These are phyloP conservation scores for Laburnicola sp. DNA, from an alignment of 2,329 filamentous ascomycete species.

Conservation along the genomic window DNA sequence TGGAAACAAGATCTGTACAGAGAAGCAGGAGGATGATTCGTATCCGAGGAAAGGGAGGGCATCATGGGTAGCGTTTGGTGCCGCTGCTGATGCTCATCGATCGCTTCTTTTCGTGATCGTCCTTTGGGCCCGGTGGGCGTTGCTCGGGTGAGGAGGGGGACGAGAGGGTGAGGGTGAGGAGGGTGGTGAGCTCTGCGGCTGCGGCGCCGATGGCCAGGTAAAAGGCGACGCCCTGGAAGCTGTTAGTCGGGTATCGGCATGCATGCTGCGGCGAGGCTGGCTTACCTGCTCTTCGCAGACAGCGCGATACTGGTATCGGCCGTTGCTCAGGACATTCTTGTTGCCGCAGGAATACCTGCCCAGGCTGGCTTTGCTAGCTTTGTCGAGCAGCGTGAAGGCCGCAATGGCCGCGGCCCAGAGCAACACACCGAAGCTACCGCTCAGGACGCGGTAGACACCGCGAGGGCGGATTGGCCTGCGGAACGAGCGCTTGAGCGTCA, in stretches of 20 bases:
- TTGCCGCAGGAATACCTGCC: constrained; percentile 43
- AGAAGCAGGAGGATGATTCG: constrained; percentile 6
- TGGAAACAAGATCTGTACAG: constrained; percentile 15
- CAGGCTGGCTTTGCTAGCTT: constrained; percentile 43
- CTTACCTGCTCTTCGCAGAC: constrained; percentile 45
- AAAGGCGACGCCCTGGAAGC: constrained; percentile 38
- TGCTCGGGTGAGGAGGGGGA: constrained; percentile 32
- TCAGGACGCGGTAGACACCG: constrained; percentile 40
- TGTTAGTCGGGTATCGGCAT: constrained; percentile 19
- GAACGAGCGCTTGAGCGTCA: constrained; percentile 40
- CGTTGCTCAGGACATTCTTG: constrained; percentile 40
- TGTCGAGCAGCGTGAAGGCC: constrained; percentile 40
- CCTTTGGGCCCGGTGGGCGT: constrained; percentile 3
- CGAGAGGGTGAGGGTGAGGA: constrained; percentile 38
- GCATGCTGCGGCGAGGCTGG: not conserved
- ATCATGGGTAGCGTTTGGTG: constrained; percentile 16
- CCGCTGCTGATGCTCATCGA: constrained; percentile 14
- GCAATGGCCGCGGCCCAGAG: constrained; percentile 39
- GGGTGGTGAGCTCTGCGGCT: constrained; percentile 35
- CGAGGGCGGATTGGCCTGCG: constrained; percentile 40
- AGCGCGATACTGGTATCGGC: constrained; percentile 42
- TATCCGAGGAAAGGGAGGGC: constrained; percentile 1
- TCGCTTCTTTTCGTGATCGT: constrained; percentile 17
- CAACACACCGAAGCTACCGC: constrained; percentile 39
- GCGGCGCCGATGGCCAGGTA: constrained; percentile 42